These are phyloP conservation scores for Mortierella sp. DNA, from an alignment of 371 early-diverging fungal species.

Conservation along the genomic window DNA sequence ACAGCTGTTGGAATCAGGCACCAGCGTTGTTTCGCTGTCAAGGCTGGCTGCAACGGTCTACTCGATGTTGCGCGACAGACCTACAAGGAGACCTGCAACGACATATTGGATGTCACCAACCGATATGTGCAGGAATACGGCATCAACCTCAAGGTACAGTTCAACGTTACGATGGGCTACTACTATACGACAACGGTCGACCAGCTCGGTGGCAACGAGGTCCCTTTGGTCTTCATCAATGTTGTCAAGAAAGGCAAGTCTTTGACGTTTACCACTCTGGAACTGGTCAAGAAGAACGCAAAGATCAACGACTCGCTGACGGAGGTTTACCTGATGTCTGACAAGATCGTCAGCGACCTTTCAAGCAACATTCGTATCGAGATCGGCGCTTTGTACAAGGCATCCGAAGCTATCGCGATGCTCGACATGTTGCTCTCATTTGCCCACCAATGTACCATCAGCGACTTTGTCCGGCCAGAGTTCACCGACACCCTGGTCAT, in stretches of 20 bases:
- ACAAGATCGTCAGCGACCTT: conserved; percentile 79
- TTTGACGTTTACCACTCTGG: conserved; percentile 82
- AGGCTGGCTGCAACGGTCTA: conserved; percentile 89
- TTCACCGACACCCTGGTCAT: conserved; percentile 87
- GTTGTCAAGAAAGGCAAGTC: conserved; percentile 71
- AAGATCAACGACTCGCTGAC: conserved; percentile 86
- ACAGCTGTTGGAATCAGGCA: conserved; percentile 82
- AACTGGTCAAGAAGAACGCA: conserved; percentile 74
- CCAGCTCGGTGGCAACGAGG: conserved; percentile 46
- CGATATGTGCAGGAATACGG: conserved; percentile 71
- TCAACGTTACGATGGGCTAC: conserved; percentile 73
- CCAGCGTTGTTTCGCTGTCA: conserved; percentile 89
- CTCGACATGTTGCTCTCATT: conserved; percentile 88
- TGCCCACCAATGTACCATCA: conserved; percentile 71
- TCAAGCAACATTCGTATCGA: conserved; percentile 68
- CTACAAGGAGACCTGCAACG: conserved; percentile 88
- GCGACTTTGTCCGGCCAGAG: conserved; percentile 80
- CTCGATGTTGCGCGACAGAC: conserved; percentile 93
- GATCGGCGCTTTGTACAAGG: conserved; percentile 79
- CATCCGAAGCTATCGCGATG: conserved; percentile 86
- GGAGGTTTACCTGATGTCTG: conserved; percentile 90
- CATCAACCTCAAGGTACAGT: conserved; percentile 76
- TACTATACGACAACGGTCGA: conserved; percentile 65
- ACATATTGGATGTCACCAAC: conserved; percentile 81
- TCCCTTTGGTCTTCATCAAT: conserved; percentile 73